Base-by-base conservation (phyloP, 495 filamentous ascomycete species). In the Aspergillus heteromorphus region DNA sequence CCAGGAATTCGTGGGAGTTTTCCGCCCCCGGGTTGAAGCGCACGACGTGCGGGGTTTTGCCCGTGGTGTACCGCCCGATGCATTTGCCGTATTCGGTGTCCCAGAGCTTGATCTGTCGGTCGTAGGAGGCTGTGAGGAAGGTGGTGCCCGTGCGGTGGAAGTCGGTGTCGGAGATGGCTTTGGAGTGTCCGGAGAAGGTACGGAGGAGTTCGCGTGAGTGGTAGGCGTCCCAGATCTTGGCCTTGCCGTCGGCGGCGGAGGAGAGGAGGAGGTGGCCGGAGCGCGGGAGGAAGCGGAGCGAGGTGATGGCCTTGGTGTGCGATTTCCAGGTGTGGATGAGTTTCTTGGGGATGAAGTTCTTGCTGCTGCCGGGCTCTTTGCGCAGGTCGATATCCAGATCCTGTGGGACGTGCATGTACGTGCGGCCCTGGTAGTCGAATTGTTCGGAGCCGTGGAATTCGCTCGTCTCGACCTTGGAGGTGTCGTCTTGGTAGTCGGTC, bases 221-320 rank as follows among this genome's bases (percentile, higher is more conserved):
- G 61, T 96, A 97, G 13, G 90, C 88, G 70, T 97, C 92, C 84
- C 88, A 97, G 49, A 98, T 87, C 75, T 95, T 96, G 68, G 96
- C 82, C 56, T 90, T 91, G 49, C 83, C 82, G 68, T 97, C 95
- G 17, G 92, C 92, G 25, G 85, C 82, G 16, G 88, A 86, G 31
- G 88, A 92, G 53, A 99, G 75, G 21, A 97, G 77, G 20, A 99
- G 75, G 69, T 99, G 93, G 31, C 91, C 91, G 19, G 88, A 87
- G 27, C 70, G 69, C 2, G 93, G 93, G 65, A 97, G 89, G 76
- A 99, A 91, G 20, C 87, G 87, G 48, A 97, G 72, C 45, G 87
- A 87, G 9, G 86, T 92, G 62, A 97, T 88, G 30, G 91, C 80
- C 60, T 92, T 92, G 27, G 82, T 87, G 68, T 96, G 91, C 40